phyloP scores from a whole-genome alignment of 1,284 basidiomycete genomes.

The Marasmius oreades region DNA sequence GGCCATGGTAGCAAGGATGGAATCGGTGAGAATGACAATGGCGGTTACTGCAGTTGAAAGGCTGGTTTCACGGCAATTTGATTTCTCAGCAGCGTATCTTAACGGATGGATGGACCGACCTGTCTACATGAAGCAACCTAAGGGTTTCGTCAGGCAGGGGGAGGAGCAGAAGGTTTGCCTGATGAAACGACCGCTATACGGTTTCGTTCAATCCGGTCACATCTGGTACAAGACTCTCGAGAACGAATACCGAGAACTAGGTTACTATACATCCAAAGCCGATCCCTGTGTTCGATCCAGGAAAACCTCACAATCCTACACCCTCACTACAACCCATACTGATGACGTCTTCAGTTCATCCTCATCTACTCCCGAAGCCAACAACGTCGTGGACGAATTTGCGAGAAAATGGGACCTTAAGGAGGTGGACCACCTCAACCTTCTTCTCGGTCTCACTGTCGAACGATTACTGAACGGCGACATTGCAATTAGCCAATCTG shows the following conservation, averaged over 20 bases:
- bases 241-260: constrained; percentile 5
- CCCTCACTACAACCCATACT: constrained; percentile 12
- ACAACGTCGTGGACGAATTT: constrained; percentile 6
- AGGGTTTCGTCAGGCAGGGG: constrained; percentile 10
- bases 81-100: neutral
- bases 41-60: neutral
- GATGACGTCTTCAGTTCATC: constrained; percentile 11
- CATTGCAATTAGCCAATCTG: constrained; percentile 1
- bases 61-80: neutral
- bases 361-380: constrained; percentile 6
- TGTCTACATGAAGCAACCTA: constrained; percentile 8
- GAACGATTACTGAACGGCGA: constrained; percentile 8
- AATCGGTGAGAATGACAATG: constrained; percentile 2
- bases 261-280: constrained; percentile 7
- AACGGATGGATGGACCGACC: neutral
- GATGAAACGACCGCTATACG: constrained; percentile 7
- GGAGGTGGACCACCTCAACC: constrained; percentile 4
- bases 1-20: constrained; percentile 10
- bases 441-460: constrained; percentile 12
- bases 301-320: neutral
- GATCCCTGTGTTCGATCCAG: constrained; percentile 12
- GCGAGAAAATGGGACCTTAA: constrained; percentile 13
- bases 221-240: constrained; percentile 14
- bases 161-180: constrained; percentile 9
- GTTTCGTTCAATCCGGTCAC: constrained; percentile 12